These are phyloP conservation scores for Elaphomyces granulatus DNA, from an alignment of 495 filamentous ascomycete species.

Conservation along the genomic window DNA sequence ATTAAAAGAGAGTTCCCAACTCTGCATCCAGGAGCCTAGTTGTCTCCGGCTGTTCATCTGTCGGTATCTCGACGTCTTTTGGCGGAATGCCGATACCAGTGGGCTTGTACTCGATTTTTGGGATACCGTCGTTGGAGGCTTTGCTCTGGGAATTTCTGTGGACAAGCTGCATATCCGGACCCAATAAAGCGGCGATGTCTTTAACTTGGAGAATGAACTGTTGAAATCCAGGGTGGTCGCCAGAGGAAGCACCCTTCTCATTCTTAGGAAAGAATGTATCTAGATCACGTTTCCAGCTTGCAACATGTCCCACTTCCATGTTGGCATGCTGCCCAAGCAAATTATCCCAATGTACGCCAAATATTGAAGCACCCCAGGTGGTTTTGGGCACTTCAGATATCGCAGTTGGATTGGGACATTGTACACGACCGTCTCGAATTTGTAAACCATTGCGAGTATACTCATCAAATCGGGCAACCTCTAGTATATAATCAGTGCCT, in stretches of 20 bases:
- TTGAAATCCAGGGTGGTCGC: slow-evolving; percentile 16
- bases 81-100: background rate
- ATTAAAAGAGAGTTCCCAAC: slow-evolving; percentile 23
- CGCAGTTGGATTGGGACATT: background rate
- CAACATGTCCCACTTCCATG: slow-evolving; percentile 15
- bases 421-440: background rate
- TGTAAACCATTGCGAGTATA: slow-evolving; percentile 20
- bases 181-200: slow-evolving; percentile 16
- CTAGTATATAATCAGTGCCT: slow-evolving; percentile 36
- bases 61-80: slow-evolving; percentile 1
- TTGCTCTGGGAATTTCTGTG: background rate
- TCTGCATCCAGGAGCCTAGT: slow-evolving; percentile 15
- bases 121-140: too few relatives aligned
- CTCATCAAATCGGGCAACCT: slow-evolving; percentile 41
- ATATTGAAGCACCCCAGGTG: slow-evolving; percentile 35
- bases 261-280: slow-evolving; percentile 29
- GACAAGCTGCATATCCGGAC: slow-evolving; percentile 3
- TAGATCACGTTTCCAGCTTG: slow-evolving; percentile 27
- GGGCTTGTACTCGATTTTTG: too few relatives aligned
- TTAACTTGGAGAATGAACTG: slow-evolving; percentile 23
- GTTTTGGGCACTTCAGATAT: slow-evolving; percentile 11
- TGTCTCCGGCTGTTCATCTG: slow-evolving; percentile 1
- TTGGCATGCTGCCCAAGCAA: slow-evolving; percentile 21
- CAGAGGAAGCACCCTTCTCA: background rate
- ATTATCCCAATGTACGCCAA: slow-evolving; percentile 37